Conservation (phyloP, 106 monocot genomes). For the Platanthera guangdongensis region DNA sequence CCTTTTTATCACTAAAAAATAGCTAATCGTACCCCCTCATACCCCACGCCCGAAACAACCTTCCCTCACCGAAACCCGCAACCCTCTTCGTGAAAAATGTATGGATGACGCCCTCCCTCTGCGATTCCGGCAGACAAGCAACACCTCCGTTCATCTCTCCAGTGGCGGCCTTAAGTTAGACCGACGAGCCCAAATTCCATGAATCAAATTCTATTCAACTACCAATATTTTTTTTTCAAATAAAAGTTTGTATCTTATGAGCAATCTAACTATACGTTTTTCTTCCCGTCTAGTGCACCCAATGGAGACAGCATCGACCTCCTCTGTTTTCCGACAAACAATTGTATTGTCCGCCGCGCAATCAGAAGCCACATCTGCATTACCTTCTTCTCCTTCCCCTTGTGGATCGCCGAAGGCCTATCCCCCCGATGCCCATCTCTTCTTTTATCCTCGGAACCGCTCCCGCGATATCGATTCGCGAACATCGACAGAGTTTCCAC, state of each 20-base stretch:
- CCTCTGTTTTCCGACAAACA: conserved; percentile 51
- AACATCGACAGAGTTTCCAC: not conserved
- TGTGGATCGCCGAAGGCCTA: not conserved
- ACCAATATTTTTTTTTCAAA: not conserved
- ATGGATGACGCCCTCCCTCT: too few species aligned
- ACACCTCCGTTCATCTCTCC: too few species aligned
- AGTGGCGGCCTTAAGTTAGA: too few species aligned
- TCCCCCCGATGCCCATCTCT: conserved; percentile 43
- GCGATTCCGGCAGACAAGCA: too few species aligned
- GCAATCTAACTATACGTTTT: not conserved
- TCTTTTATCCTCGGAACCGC: conserved; percentile 21
- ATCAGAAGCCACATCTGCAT: conserved; percentile 66
- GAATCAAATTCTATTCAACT: not conserved
- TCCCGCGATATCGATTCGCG: not conserved
- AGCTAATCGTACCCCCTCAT: too few species aligned
- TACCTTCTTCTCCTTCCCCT: conserved; percentile 36
- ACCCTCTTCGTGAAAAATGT: too few species aligned
- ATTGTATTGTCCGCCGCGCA: conserved; percentile 57
- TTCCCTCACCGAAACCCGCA: too few species aligned
- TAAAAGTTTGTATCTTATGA: not conserved
- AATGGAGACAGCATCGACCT: conserved; percentile 1
- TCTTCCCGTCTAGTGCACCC: not conserved
- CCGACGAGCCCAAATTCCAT: too few species aligned
- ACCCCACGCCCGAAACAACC: too few species aligned
- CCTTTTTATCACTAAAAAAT: too few species aligned